Percentiles rank a stretch among this genome's conserved stretches.
Conservation (phyloP, 2,329 filamentous ascomycete genomes). For the Magnaporthiopsis rhizophila region DNA sequence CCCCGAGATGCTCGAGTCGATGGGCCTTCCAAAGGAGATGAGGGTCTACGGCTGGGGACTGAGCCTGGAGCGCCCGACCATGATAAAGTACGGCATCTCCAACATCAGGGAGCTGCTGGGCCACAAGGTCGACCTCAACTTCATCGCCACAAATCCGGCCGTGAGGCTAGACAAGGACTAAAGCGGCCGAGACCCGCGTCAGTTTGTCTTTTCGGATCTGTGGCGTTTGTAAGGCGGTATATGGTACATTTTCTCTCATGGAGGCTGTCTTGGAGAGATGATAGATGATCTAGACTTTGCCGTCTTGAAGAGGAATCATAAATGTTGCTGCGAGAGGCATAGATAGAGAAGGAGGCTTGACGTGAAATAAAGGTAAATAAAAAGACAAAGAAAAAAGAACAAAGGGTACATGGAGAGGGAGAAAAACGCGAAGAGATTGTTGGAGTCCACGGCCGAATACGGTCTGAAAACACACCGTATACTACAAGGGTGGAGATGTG, state of each 20-base stretch:
- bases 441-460: no score
- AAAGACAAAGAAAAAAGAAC: conserved; percentile 2
- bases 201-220: no score
- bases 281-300: neutral
- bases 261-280: neutral
- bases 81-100: conserved; percentile 88
- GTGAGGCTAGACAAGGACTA: conserved; percentile 81
- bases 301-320: neutral
- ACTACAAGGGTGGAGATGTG: no score
- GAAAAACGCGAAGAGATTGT: neutral
- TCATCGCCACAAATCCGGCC: conserved; percentile 86
- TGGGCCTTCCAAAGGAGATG: conserved; percentile 81
- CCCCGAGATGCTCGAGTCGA: conserved; percentile 91
- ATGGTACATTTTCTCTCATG: neutral
- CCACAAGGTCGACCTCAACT: conserved; percentile 90
- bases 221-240: neutral
- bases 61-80: conserved; percentile 86
- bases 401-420: neutral
- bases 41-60: conserved; percentile 91
- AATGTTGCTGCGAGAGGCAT: neutral
- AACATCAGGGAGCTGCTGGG: conserved; percentile 91
- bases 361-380: neutral
- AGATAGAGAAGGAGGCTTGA: neutral
- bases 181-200: neutral
- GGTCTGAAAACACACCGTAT: no score